A percentile compares a stretch with the other conserved stretches of the same genome.
phyloP scores from a whole-genome alignment of 768 basidiomycete species.

The Tephrocybe sp. region DNA sequence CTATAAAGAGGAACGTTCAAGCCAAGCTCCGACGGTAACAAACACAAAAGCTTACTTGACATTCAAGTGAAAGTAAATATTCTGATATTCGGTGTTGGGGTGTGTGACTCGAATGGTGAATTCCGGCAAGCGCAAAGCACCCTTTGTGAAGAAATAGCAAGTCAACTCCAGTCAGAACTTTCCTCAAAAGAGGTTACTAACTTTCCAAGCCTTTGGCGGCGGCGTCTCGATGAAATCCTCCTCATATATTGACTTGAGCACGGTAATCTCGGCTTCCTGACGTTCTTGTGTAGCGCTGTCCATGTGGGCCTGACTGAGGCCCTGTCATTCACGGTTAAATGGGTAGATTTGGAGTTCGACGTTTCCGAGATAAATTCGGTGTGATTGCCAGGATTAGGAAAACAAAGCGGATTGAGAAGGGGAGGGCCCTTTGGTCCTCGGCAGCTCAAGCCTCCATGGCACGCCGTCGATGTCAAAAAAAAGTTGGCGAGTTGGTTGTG shows the following conservation, averaged over 20 bases:
- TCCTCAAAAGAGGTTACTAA: conserved; percentile 23
- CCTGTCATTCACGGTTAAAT: conserved; percentile 18
- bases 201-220: conserved; percentile 84
- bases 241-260: conserved; percentile 76
- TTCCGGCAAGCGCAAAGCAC: conserved; percentile 66
- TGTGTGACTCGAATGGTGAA: conserved; percentile 73
- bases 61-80: conserved; percentile 64
- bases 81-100: conserved; percentile 45
- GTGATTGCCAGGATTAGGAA: conserved; percentile 15
- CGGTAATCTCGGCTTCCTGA: conserved; percentile 68
- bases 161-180: conserved; percentile 6
- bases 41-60: conserved; percentile 50
- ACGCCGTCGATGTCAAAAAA: conserved; percentile 16
- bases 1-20: conserved; percentile 30
- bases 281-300: conserved; percentile 65
- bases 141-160: conserved; percentile 44
- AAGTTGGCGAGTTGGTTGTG: conserved; percentile 8
- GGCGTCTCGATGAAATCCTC: conserved; percentile 73
- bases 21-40: background rate
- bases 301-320: conserved; percentile 42
- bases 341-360: conserved; percentile 19
- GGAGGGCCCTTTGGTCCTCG: conserved; percentile 67
- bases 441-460: conserved; percentile 75
- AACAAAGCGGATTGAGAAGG: conserved; percentile 52
- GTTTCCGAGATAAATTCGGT: conserved; percentile 17